Percentiles rank a stretch among this genome's conserved stretches.
Conservation (phyloP, 2,329 filamentous ascomycete species). For the Colletotrichum karsti region DNA sequence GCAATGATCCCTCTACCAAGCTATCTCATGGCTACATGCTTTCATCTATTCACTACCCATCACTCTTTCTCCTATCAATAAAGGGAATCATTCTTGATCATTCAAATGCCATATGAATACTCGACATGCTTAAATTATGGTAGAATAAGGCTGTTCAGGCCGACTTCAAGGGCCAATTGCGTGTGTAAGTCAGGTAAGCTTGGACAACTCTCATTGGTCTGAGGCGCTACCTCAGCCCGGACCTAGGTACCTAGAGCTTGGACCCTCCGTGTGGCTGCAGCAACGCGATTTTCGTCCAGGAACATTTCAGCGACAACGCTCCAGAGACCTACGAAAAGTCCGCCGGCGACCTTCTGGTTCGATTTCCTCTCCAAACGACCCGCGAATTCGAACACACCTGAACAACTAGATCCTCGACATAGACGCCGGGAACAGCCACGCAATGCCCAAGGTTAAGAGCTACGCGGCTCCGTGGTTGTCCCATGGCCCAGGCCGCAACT, state of each 20-base stretch:
- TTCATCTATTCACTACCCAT: too few relatives aligned
- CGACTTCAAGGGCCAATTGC: neutral
- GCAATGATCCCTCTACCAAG: too few relatives aligned
- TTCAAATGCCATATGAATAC: too few relatives aligned
- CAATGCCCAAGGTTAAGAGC: conserved; percentile 86
- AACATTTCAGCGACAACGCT: neutral
- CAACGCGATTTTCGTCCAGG: conserved; percentile 24
- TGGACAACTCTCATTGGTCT: neutral
- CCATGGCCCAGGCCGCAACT: conserved; percentile 77
- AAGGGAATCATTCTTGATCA: too few relatives aligned
- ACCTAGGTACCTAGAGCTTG: neutral
- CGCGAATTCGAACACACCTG: neutral
- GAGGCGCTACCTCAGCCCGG: too few relatives aligned
- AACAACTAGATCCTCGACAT: neutral
- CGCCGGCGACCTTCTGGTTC: neutral
- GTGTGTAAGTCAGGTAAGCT: neutral
- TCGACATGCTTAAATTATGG: too few relatives aligned
- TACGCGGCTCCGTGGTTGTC: conserved; percentile 91
- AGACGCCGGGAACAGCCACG: conserved; percentile 29
- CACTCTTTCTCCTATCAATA: too few relatives aligned
- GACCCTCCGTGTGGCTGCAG: conserved; percentile 8
- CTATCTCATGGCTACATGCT: too few relatives aligned
- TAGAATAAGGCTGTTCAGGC: too few relatives aligned
- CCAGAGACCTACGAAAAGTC: neutral
- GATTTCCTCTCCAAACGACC: neutral